Base-by-base conservation (phyloP, 1,284 basidiomycete genomes). In the Rhodotorula sp. region DNA sequence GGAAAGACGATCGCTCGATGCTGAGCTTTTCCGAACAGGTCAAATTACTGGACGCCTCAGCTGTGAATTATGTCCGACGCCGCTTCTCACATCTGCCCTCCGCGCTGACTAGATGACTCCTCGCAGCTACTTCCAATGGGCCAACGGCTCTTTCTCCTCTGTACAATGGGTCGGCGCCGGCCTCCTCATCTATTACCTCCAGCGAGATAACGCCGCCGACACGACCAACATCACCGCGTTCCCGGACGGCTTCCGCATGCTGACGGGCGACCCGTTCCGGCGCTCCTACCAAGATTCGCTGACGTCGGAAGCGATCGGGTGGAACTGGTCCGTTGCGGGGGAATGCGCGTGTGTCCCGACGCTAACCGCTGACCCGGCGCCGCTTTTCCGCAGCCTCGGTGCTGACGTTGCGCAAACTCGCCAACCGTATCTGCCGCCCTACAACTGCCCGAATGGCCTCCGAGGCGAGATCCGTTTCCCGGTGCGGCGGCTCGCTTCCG, bases 221-320 rank as follows among this genome's bases (percentile, higher is more conserved):
- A 71, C 49, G 48, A 69, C 64, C 14, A 68, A 61, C 26, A 58
- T 84, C 37, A 82, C 81, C 61, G 83, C 82, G 0, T 84, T 84
- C 78, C 84, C 84, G 0, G 77, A 81, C 18, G 84, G 83, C 26
- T 80, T 85, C 72, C 80, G 80, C 67, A 83, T 85, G 82, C 74
- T 84, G 48, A 81, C 79, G 46, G 84, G 84, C 24, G 79, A 81
- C 73, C 82, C 83, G 0, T 71, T 71, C 8, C 72, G 78, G 37
- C 80, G 83, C 20, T 78, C 80, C 22, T 80, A 82, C 74, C 81
- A 82, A 80, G 81, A 45, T 1, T 59, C 48, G 3, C 75, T 83
- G n/a, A 76, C 75, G 0, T 82, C 83, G 62, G 81, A 82, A 17
- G 56, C 66, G 5, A 63, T 67, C 24, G 66, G 66, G 24, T 84